phyloP scores from a whole-genome alignment of 2,329 filamentous ascomycete genomes.

The Arthrobotrys conoides region DNA sequence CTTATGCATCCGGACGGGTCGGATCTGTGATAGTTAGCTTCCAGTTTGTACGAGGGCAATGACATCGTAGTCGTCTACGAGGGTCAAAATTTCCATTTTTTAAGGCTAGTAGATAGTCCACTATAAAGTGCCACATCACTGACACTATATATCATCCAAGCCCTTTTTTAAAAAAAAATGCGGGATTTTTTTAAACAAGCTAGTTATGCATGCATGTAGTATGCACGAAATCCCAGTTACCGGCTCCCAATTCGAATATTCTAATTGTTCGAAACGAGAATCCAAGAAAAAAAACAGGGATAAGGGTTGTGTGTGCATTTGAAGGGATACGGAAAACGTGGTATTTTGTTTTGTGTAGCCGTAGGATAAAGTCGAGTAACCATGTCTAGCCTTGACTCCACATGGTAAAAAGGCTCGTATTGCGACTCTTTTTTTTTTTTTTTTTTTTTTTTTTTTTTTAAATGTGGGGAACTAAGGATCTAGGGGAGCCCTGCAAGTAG shows the following conservation, averaged over 20 bases:
- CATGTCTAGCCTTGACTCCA: slow-evolving; percentile 28
- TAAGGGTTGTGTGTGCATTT: neutral
- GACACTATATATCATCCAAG: slow-evolving; percentile 12
- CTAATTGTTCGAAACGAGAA: slow-evolving; percentile 34
- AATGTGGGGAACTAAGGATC: slow-evolving; percentile 15
- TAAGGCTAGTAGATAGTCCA: neutral
- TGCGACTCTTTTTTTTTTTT: slow-evolving; percentile 9
- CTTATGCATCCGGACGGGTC: slow-evolving; percentile 9
- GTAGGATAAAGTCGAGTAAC: slow-evolving; percentile 47
- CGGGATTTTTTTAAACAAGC: slow-evolving; percentile 31
- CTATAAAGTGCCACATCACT: slow-evolving; percentile 22
- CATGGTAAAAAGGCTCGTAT: slow-evolving; percentile 22
- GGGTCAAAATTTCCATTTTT: slow-evolving; percentile 19
- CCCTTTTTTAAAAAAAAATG: neutral
- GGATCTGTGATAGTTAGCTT: neutral
- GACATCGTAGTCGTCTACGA: neutral
- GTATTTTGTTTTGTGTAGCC: slow-evolving; percentile 35
- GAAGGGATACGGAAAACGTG: slow-evolving; percentile 35
- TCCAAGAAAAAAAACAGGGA: slow-evolving; percentile 21
- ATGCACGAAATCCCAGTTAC: slow-evolving; percentile 37
- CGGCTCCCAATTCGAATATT: slow-evolving; percentile 8
- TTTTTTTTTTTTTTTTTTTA: slow-evolving; percentile 10
- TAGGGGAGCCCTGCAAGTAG: slow-evolving; percentile 18
- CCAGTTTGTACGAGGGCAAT: neutral
- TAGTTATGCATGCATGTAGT: slow-evolving; percentile 5